Evolutionary conservation across 106 monocot genomes (phyloP), one percentile per base, ranked within the genome.

Genomic region (Cymbidium sinense): DNA sequence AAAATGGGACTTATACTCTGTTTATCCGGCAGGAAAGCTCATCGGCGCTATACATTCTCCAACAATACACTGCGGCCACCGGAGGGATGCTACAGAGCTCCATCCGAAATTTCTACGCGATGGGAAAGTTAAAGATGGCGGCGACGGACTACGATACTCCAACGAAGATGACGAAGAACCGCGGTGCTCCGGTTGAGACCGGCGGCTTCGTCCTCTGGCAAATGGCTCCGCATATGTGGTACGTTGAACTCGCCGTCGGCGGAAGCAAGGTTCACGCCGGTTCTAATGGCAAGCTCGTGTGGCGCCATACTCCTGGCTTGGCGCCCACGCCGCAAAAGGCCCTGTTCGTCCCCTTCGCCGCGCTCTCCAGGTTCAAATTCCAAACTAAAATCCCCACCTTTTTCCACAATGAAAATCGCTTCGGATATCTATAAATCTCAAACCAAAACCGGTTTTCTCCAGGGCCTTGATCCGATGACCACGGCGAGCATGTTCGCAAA

Each of bases 191-290:
- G 5, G 84, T 85, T 1, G 96, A 96, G 80, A 88, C 87, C 7
- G 96, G 96, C 21, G 89, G 96, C 12, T 96, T 96, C 74, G 91
- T 96, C 18, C 96, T 96, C 64, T 96, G 96, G 96, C 93, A 93
- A 82, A 96, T 93, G 96, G 75, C 82, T 41, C 96, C 96, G 11
- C 91, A 89, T 79, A 96, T 89, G 93, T 96, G 96, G 96, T 93
- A 96, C 67, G 96, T 96, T 25, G 96, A 96, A 81, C 87, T 96
- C 54, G 89, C 91, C 47, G 93, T 93, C 35, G 96, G 96, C 29
- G 96, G 93, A 70, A 96, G 93, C 88, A 96, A 96, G 78, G 93
- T 96, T 65, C 93, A 88, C 67, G 96, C 96, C 50, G 96, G 96
- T 29, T 96, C 89, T 67, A 93, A 96, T 62, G 96, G 96, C 79